Evolutionary conservation across 805 yeast genomes (phyloP), one percentile per base, ranked within the genome.

Genomic region (Saturnispora zaruensis): DNA sequence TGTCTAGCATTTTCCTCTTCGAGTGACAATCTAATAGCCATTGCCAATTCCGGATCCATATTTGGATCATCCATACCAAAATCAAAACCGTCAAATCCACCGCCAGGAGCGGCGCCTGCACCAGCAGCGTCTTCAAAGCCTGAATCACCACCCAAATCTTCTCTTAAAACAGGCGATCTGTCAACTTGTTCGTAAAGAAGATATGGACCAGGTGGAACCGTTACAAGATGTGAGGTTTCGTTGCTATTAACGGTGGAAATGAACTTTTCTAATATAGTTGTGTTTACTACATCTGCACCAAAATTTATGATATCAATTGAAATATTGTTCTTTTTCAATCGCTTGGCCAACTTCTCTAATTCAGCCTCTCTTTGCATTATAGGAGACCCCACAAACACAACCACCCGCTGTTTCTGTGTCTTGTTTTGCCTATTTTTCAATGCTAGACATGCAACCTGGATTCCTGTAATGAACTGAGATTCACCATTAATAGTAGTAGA

Each of bases 1-100:
- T 88, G 96, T 70, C 98, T 81, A 46, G 87, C 83, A 59, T 84
- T 86, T 65, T 91, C 98, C 63, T 93, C 99, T 63, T 93, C 98
- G 61, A 93, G 74, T 0, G 98, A 91, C 66, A 93, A 74, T 64
- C 98, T 81, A 61, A 93, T 77, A 1, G 98, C 99, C 74, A 93
- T 75, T 0, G 98, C 99, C 63, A 93, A 78, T 68, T 93, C 99
- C 30, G 98, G 98, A 61, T 93, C 99, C 81, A 88, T 84, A 57
- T 82, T 81, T 30, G 96, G 91, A 67, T 91, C 98, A 37, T 78
- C 79, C 61, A 83, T 75, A 51, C 81, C 87, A 68, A 79, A 80
- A 45, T 71, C 76, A 52, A 72, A 75, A n/a, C 68, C 76, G 25
- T 67, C 76, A 24, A 46, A 58, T 14, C 56, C 63, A 24, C 67